Evolutionary conservation across 768 basidiomycete species (phyloP).

Genomic region (Hericium rajendrae): DNA sequence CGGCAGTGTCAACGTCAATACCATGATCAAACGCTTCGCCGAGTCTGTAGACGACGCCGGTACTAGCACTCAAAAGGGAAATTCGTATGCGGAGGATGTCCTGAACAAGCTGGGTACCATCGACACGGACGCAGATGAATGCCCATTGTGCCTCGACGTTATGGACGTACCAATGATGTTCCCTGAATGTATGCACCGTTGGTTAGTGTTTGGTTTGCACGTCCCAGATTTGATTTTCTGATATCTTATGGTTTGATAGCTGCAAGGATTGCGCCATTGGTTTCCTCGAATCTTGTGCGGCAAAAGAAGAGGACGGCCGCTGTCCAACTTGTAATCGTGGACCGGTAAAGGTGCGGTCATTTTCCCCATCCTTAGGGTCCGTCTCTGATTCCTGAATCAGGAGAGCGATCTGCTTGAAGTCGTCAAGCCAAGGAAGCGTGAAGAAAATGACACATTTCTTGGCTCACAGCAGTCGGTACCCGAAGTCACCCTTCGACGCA

Average conservation of each 20-base stretch:
- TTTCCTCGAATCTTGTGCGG: slow-evolving; percentile 58
- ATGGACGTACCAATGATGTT: slow-evolving; percentile 64
- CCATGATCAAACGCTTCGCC: slow-evolving; percentile 46
- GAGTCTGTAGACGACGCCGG: slow-evolving; percentile 23
- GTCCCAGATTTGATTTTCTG: background rate
- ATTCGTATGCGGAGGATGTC: slow-evolving; percentile 52
- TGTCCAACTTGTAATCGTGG: slow-evolving; percentile 78
- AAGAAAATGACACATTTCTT: slow-evolving; percentile 10
- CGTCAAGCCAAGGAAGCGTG: slow-evolving; percentile 24
- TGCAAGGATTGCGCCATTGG: slow-evolving; percentile 88
- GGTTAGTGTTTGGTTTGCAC: slow-evolving; percentile 29
- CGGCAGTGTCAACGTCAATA: slow-evolving; percentile 43
- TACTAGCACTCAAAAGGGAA: slow-evolving; percentile 17
- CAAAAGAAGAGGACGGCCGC: slow-evolving; percentile 55
- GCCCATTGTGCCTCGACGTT: slow-evolving; percentile 74
- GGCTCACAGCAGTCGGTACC: slow-evolving; percentile 30
- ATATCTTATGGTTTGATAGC: slow-evolving; percentile 25
- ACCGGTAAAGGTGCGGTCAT: slow-evolving; percentile 45
- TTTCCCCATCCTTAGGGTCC: background rate
- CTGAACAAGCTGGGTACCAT: slow-evolving; percentile 44
- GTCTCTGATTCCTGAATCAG: slow-evolving; percentile 21
- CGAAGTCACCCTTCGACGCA: slow-evolving; percentile 54
- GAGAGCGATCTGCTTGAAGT: slow-evolving; percentile 58
- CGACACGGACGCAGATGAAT: slow-evolving; percentile 42
- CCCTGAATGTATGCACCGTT: slow-evolving; percentile 69